Conservation (phyloP, 768 basidiomycete species). For the Phanerochaete carnosa region DNA sequence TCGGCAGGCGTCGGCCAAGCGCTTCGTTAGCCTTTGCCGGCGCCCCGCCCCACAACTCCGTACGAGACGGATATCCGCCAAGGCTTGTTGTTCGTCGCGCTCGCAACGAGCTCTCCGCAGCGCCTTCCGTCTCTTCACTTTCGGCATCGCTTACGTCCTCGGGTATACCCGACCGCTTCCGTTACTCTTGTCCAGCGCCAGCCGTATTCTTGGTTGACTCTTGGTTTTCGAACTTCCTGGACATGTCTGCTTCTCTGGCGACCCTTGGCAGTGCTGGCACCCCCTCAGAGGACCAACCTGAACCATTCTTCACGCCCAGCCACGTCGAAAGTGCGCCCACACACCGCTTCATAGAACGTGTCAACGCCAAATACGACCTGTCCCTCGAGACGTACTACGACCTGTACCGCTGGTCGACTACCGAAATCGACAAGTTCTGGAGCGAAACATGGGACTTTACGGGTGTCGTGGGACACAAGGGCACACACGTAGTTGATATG, state of each 20-base stretch:
- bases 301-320: constrained; percentile 39
- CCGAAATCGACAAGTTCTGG: constrained; percentile 67
- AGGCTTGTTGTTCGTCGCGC: neutral
- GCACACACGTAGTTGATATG: constrained; percentile 54
- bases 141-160: neutral
- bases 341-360: constrained; percentile 35
- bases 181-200: neutral
- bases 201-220: neutral
- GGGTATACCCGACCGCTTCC: neutral
- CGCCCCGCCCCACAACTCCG: neutral
- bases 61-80: neutral
- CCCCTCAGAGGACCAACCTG: constrained; percentile 10
- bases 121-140: neutral
- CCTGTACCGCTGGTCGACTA: constrained; percentile 63
- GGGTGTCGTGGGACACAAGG: constrained; percentile 59
- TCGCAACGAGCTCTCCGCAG: neutral
- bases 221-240: neutral
- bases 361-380: constrained; percentile 36
- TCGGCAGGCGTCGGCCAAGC: too few species aligned
- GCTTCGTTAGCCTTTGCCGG: neutral
- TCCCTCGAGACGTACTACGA: constrained; percentile 55
- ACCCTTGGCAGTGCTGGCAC: constrained; percentile 8
- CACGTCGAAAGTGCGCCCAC: constrained; percentile 41
- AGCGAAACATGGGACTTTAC: constrained; percentile 69
- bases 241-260: neutral